Percentiles rank a stretch among this genome's conserved stretches.
Conservation (phyloP, 805 yeast species). For the Diddensiella transvaalensis region DNA sequence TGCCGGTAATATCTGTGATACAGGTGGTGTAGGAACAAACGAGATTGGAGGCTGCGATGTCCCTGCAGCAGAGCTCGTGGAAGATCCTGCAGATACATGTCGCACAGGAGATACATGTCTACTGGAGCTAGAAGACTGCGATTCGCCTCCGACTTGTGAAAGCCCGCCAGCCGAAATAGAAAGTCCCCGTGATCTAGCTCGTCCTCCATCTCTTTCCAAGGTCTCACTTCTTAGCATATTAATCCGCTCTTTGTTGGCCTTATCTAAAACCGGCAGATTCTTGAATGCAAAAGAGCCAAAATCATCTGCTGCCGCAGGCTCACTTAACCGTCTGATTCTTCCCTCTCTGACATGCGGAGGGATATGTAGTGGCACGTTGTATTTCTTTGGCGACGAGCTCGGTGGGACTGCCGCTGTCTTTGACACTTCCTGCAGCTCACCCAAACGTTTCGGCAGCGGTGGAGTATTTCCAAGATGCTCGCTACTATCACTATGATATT, state of each 20-base stretch:
- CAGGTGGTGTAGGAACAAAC: conserved; percentile 3
- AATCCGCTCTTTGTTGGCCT: conserved; percentile 90
- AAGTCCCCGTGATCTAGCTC: conserved; percentile 30
- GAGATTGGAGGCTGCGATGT: conserved; percentile 3
- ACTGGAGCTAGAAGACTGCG: conserved; percentile 31
- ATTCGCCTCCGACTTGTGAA: background rate
- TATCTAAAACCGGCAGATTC: conserved; percentile 83
- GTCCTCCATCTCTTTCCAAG: conserved; percentile 45
- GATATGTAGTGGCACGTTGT: conserved; percentile 42
- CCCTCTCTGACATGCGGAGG: conserved; percentile 64
- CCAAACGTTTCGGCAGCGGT: background rate
- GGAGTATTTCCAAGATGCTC: conserved; percentile 4
- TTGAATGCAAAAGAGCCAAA: conserved; percentile 93
- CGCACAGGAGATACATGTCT: conserved; percentile 19
- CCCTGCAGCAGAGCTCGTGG: background rate
- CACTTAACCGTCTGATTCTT: conserved; percentile 63
- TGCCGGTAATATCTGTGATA: conserved; percentile 3
- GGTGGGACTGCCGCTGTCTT: too few relatives aligned
- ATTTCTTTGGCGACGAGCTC: conserved; percentile 4
- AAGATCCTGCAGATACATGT: conserved; percentile 6
- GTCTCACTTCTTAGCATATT: conserved; percentile 83
- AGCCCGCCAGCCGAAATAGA: conserved; percentile 37
- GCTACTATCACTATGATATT: conserved; percentile 25
- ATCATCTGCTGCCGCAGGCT: conserved; percentile 52
- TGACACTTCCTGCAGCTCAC: conserved; percentile 2